phyloP scores from a whole-genome alignment of 108 stramenopile genomes.

The Epipyxis sp. region DNA sequence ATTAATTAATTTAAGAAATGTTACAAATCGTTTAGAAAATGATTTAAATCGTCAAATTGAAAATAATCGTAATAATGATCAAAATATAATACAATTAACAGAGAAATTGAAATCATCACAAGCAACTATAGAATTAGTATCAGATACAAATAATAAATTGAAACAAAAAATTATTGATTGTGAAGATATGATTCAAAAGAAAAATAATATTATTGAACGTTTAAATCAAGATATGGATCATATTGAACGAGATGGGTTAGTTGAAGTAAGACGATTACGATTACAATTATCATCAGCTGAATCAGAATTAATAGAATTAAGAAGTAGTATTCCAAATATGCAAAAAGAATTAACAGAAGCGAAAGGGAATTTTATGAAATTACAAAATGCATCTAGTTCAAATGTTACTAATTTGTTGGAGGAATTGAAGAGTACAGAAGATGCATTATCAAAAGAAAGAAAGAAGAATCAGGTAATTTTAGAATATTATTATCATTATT shows the following conservation, averaged over 20 bases:
- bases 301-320: neutral
- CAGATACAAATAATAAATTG: neutral
- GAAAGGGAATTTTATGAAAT: neutral
- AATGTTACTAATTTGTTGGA: neutral
- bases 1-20: neutral
- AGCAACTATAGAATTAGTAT: neutral
- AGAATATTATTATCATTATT: too few species aligned
- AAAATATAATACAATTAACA: neutral
- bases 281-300: neutral
- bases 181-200: neutral
- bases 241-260: conserved; percentile 6
- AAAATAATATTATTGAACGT: neutral
- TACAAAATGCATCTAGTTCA: too few species aligned
- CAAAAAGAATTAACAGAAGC: neutral
- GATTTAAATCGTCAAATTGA: neutral
- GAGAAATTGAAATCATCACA: neutral
- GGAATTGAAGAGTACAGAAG: conserved; percentile 2
- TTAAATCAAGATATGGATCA: neutral
- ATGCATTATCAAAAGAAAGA: conserved; percentile 15
- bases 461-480: too few species aligned
- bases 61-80: neutral
- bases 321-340: too few species aligned
- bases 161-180: neutral
- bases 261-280: conserved; percentile 1
- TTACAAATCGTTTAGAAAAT: neutral